Conservation (phyloP, 768 basidiomycete genomes). For the Pleurotus sapidus region DNA sequence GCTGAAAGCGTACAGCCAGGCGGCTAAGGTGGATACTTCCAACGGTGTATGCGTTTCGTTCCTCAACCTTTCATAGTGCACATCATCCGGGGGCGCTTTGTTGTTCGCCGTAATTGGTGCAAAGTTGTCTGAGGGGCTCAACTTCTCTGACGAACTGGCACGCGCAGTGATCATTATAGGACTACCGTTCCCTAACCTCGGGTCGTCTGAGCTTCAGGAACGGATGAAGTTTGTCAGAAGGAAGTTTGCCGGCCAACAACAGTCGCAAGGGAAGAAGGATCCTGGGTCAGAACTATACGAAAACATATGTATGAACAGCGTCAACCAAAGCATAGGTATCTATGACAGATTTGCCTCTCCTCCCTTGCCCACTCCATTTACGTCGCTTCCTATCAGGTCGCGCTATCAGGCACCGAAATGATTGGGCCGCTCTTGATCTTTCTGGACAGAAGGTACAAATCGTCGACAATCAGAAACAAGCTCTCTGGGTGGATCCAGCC, state of each 20-base stretch:
- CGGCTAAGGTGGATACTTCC: conserved; percentile 25
- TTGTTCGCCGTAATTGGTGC: conserved; percentile 95
- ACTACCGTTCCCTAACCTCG: conserved; percentile 89
- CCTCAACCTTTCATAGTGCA: neutral
- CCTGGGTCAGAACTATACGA: conserved; percentile 84
- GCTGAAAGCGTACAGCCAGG: conserved; percentile 68
- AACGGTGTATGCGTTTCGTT: neutral
- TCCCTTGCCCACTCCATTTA: neutral
- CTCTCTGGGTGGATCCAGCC: conserved; percentile 83
- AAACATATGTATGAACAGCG: conserved; percentile 90
- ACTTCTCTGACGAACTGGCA: conserved; percentile 77
- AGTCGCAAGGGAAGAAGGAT: conserved; percentile 44
- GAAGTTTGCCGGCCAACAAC: neutral
- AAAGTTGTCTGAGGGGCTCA: conserved; percentile 92
- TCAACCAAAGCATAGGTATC: conserved; percentile 96
- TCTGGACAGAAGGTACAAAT: conserved; percentile 80
- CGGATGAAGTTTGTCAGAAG: conserved; percentile 78
- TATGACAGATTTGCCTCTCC: neutral
- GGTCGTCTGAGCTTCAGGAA: conserved; percentile 89
- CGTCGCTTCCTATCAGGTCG: conserved; percentile 52
- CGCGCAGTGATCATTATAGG: conserved; percentile 87
- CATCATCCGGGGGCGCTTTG: conserved; percentile 61
- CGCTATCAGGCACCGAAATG: conserved; percentile 86
- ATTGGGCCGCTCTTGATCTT: conserved; percentile 94
- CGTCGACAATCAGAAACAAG: conserved; percentile 65